Conservation (phyloP, 768 basidiomycete species). For the Pleurotus djamor region DNA sequence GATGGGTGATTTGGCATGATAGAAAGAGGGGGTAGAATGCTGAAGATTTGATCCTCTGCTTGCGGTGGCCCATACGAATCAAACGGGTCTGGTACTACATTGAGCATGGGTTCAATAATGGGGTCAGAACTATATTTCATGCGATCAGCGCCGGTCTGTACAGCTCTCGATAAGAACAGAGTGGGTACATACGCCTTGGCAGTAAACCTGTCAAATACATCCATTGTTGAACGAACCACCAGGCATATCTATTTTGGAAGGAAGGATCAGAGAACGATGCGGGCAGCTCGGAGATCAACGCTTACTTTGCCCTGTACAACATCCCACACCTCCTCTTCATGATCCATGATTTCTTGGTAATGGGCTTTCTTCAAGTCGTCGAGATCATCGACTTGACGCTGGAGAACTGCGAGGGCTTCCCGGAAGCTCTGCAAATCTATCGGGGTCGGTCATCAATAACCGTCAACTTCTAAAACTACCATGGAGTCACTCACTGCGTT, state of each 20-base stretch:
- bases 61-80: conserved; percentile 89
- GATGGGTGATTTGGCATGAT: conserved; percentile 59
- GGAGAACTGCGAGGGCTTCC: conserved; percentile 76
- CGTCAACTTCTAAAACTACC: background rate
- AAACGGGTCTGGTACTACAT: conserved; percentile 89
- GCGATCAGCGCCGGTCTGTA: background rate
- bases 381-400: conserved; percentile 88
- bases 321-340: conserved; percentile 97
- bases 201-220: conserved; percentile 86
- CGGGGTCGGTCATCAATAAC: conserved; percentile 8
- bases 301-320: conserved; percentile 79
- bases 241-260: conserved; percentile 57
- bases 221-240: conserved; percentile 87
- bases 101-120: conserved; percentile 86
- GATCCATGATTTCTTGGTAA: conserved; percentile 86
- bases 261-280: conserved; percentile 10
- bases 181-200: conserved; percentile 70
- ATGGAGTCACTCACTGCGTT: conserved; percentile 62
- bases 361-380: conserved; percentile 84
- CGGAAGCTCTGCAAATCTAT: conserved; percentile 87
- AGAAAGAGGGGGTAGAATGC: conserved; percentile 84
- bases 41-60: conserved; percentile 90
- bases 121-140: conserved; percentile 67
- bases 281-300: background rate
- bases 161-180: conserved; percentile 13